Evolutionary conservation across 495 filamentous ascomycete species (phyloP).

Genomic region (Hypoxylon intermedium): DNA sequence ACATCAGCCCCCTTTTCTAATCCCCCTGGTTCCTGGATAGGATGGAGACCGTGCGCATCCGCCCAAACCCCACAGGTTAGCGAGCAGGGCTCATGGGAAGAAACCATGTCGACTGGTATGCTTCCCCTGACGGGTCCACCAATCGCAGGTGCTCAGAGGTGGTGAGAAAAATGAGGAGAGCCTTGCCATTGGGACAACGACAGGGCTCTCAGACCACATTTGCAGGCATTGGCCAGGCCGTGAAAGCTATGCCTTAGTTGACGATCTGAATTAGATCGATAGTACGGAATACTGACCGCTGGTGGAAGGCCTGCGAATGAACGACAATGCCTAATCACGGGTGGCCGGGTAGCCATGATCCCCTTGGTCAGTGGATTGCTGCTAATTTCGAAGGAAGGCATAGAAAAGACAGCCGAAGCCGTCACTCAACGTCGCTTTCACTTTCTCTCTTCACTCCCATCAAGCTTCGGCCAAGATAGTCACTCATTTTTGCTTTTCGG

Average conservation of each 20-base stretch:
- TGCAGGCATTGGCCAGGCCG: constrained; percentile 15
- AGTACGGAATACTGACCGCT: constrained; percentile 26
- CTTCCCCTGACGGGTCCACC: constrained; percentile 16
- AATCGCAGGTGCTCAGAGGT: constrained; percentile 15
- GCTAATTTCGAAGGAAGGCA: constrained; percentile 35
- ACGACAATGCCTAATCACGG: constrained; percentile 30
- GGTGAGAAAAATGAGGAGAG: constrained; percentile 20
- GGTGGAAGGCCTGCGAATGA: constrained; percentile 13
- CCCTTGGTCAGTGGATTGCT: constrained; percentile 30
- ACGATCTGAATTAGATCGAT: constrained; percentile 39
- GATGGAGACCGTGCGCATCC: constrained; percentile 20
- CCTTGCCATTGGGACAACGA: constrained; percentile 29
- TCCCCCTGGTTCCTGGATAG: constrained; percentile 14
- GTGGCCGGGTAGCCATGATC: constrained; percentile 25
- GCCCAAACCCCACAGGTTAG: constrained; percentile 29
- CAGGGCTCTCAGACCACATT: constrained; percentile 16
- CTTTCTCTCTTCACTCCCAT: constrained; percentile 36
- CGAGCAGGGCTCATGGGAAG: constrained; percentile 13
- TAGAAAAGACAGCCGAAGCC: constrained; percentile 41
- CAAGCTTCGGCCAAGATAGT: constrained; percentile 41
- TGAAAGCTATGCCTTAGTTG: constrained; percentile 21
- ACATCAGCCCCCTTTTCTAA: constrained; percentile 17
- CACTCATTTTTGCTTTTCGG: constrained; percentile 42
- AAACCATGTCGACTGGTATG: constrained; percentile 16
- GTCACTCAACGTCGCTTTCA: constrained; percentile 7